These are phyloP conservation scores for Teunomyces funiuensis DNA, from an alignment of 805 yeast genomes.

Conservation along the genomic window DNA sequence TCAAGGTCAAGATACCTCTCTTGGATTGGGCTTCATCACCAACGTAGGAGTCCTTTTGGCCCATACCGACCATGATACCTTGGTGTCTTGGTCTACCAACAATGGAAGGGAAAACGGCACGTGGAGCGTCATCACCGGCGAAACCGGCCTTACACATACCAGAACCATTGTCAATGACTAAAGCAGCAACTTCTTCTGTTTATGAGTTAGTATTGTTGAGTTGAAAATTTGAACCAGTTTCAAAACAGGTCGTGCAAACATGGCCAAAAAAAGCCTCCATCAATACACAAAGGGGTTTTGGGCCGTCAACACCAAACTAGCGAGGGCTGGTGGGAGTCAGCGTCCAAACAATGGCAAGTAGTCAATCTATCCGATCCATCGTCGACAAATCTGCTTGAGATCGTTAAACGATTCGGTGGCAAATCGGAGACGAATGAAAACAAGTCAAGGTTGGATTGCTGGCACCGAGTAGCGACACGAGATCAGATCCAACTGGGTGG, in stretches of 20 bases:
- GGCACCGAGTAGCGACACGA: background rate
- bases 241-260: conserved; percentile 8
- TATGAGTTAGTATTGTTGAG: conserved; percentile 27
- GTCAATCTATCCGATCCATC: background rate
- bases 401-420: background rate
- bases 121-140: conserved; percentile 99
- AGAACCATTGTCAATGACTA: conserved; percentile 99
- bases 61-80: conserved; percentile 99
- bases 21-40: conserved; percentile 99
- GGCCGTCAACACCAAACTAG: background rate
- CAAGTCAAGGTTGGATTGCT: background rate
- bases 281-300: background rate
- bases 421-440: background rate
- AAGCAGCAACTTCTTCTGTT: conserved; percentile 50
- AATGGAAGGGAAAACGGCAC: conserved; percentile 99
- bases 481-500: background rate
- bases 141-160: conserved; percentile 99
- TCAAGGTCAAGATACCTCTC: conserved; percentile 98
- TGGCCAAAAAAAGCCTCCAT: conserved; percentile 1
- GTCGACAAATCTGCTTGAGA: background rate
- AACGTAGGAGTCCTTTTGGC: conserved; percentile 99
- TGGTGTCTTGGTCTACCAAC: conserved; percentile 99
- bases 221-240: conserved; percentile 1
- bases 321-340: background rate
- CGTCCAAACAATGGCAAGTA: background rate